Conservation (phyloP, 2,329 filamentous ascomycete genomes). For the Colletotrichum eremochloae region DNA sequence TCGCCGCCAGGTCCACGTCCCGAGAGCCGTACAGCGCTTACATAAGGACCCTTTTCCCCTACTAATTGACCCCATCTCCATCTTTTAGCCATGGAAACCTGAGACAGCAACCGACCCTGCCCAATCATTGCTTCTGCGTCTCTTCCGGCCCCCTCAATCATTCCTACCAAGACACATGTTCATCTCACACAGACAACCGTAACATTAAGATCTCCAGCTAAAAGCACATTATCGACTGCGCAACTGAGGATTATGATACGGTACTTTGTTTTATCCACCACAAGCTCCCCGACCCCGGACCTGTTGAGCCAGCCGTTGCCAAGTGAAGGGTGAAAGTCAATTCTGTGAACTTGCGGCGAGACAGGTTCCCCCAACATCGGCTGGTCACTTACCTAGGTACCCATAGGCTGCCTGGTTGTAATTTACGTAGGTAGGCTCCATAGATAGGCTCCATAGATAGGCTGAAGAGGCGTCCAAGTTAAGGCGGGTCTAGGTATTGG, state of each 20-base stretch:
- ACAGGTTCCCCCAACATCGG: not conserved
- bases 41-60: not conserved
- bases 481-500: conserved; percentile 7
- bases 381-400: no score
- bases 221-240: not conserved
- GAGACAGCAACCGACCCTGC: conserved; percentile 28
- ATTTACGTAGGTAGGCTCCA: not conserved
- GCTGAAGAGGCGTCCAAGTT: conserved; percentile 14
- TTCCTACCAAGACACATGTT: conserved; percentile 18
- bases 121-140: not conserved
- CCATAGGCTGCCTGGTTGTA: no score
- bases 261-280: not conserved
- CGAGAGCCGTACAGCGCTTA: conserved; percentile 1
- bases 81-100: conserved; percentile 29
- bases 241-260: not conserved
- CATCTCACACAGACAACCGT: conserved; percentile 2
- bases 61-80: not conserved
- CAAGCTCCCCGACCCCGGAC: not conserved
- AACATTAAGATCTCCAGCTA: not conserved
- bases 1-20: not conserved
- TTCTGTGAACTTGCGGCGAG: conserved; percentile 1
- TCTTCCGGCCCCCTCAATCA: not conserved
- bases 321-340: conserved; percentile 17
- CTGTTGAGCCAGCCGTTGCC: conserved; percentile 28
- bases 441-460: not conserved